Base-by-base conservation (phyloP, 305 asterid species). In the Fraxinus angustifolia region DNA sequence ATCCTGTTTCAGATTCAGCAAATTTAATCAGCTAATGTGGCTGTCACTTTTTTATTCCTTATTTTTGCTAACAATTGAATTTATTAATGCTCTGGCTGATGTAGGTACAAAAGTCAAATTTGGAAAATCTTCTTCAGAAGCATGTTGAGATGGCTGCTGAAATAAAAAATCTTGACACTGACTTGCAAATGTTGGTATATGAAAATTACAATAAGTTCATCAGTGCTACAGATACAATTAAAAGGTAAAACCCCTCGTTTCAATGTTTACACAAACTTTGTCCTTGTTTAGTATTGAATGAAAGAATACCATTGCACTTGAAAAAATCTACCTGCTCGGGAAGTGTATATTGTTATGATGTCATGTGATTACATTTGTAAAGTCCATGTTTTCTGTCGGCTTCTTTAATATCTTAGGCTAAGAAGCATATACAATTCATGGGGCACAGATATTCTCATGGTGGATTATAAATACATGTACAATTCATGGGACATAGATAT, bases 61-160 rank as follows among this genome's bases (percentile, higher is more conserved):
- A 33, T 70, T 33, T 70, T 33, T 31, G 14, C 2, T 4, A 16
- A 70, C 23, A 30, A 2, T 31, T 31, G 12, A 70, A 33, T 12
- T 80, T 53, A 50, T 76, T 33, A 12, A 36, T 45, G 74, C 75
- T 50, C 38, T 56, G 74, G 82, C 79, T 77, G 58, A 77, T 87
- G 79, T 78, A 96, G 99, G 96, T 96, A 28, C 97, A 96, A 90
- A 96, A 96, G 83, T 89, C 97, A 83, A 92, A 91, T 84, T 83
- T 96, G 93, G 99, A 94, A 89, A 97, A 96, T 42, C 89, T 96
- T 84, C 97, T 96, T 72, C 97, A 94, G 80, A 96, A 91, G 85
- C 99, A 96, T 88, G 99, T 96, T 56, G 97, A 93, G 89, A 94
- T 94, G 98, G 98, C 99, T 82, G 95, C 99, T 72, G 98, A 96